These are phyloP conservation scores for Elongisporangium anandrum DNA, from an alignment of 352 stramenopile genomes.

Conservation along the genomic window DNA sequence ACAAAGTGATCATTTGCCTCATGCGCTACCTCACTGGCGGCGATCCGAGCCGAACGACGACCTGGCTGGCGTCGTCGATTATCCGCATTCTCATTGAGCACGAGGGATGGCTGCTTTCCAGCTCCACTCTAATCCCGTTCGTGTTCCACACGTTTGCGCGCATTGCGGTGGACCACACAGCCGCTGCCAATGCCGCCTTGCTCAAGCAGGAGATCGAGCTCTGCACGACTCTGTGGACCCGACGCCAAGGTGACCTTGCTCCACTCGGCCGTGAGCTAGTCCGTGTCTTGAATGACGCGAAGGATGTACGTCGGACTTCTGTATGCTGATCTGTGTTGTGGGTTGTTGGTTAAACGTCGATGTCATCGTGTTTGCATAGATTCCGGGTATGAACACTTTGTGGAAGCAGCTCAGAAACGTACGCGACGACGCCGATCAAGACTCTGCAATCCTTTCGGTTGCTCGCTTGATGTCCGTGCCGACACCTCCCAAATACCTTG, in stretches of 20 bases:
- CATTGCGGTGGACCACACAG: conserved; percentile 65
- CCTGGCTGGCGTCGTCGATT: conserved; percentile 76
- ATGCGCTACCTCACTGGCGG: conserved; percentile 69
- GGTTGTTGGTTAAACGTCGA: neutral
- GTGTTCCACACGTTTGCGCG: conserved; percentile 78
- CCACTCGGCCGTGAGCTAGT: conserved; percentile 75
- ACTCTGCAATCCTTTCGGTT: conserved; percentile 52
- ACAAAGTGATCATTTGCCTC: conserved; percentile 72
- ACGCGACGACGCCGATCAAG: conserved; percentile 52
- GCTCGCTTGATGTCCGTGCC: conserved; percentile 67
- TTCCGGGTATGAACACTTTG: conserved; percentile 71
- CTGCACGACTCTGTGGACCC: conserved; percentile 72
- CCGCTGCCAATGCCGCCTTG: conserved; percentile 40
- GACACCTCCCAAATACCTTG: conserved; percentile 72
- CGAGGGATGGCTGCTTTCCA: conserved; percentile 68
- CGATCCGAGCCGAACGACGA: conserved; percentile 61
- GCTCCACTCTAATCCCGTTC: conserved; percentile 70
- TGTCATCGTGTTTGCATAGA: conserved; percentile 27
- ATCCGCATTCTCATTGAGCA: conserved; percentile 78
- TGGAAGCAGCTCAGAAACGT: conserved; percentile 79
- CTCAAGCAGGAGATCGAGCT: conserved; percentile 79
- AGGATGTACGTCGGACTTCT: conserved; percentile 51
- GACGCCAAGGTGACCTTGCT: conserved; percentile 56
- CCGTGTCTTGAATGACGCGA: conserved; percentile 72
- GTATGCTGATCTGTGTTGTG: neutral